These are phyloP conservation scores for Microsporum ferrugineum DNA, from an alignment of 2,329 filamentous ascomycete genomes.

Conservation along the genomic window DNA sequence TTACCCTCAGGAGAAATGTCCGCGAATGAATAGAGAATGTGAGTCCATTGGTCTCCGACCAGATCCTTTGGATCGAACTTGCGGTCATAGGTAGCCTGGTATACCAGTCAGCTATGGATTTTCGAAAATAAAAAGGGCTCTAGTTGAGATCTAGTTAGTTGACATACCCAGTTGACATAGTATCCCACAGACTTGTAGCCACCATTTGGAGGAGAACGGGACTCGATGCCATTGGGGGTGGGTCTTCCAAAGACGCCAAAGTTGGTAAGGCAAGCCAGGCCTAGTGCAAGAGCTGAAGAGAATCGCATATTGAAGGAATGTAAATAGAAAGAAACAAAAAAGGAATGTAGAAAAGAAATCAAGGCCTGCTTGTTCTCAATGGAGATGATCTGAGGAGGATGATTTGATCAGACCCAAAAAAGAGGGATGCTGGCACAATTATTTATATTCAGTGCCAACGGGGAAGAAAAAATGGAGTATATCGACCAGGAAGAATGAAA, in stretches of 20 bases:
- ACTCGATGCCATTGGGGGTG: background rate
- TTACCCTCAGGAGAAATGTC: slow-evolving; percentile 70
- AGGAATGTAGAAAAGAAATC: background rate
- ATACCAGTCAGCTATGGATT: background rate
- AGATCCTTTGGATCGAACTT: slow-evolving; percentile 79
- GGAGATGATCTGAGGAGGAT: background rate
- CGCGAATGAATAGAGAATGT: slow-evolving; percentile 83
- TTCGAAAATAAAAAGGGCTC: background rate
- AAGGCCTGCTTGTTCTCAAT: background rate
- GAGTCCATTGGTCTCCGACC: slow-evolving; percentile 68
- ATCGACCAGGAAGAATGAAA: background rate
- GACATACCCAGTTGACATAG: slow-evolving; percentile 12
- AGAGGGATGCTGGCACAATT: background rate
- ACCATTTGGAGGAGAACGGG: background rate
- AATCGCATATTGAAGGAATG: slow-evolving; percentile 4
- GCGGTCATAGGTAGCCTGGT: slow-evolving; percentile 68
- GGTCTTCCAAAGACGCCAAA: background rate
- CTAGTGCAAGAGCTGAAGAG: slow-evolving; percentile 2
- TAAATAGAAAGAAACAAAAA: background rate
- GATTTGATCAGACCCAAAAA: background rate
- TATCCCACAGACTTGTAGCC: slow-evolving; percentile 10
- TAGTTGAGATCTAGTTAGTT: background rate
- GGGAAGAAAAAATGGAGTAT: background rate
- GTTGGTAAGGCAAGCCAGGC: slow-evolving; percentile 4
- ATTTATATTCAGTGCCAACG: background rate